Base-by-base conservation (phyloP, 192 early-diverging fungal species). In the Dispira parvispora region DNA sequence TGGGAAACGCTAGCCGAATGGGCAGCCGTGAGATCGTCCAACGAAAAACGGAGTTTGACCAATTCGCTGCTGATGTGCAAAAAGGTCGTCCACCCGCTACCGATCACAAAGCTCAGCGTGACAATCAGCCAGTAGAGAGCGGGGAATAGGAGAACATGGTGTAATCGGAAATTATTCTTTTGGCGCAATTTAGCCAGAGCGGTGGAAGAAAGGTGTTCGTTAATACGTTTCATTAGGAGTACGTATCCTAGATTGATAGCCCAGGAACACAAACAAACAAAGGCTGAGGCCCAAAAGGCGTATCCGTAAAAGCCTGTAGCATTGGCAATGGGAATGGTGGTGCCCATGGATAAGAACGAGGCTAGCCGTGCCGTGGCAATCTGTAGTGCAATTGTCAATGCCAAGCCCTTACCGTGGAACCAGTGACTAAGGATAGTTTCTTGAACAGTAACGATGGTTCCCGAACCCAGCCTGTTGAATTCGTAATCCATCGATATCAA, bases 361-460 rank as follows among this genome's bases (percentile, higher is more conserved):
- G 87, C 73, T 71, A 89, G 67, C 46, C 83, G 84, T 26, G 85
- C 83, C 8, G 79, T 80, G 14, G 84, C 82, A 43, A 89, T 72
- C 67, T 84, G 83, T 43, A 84, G 67, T 2, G 84, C 82, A 49
- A 89, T 73, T 11, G 84, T 84, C 10, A 82, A 71, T 4, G 84
- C 83, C 21, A 89, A 70, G 0, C 80, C 77, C 61, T 78, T 77
- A 47, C 85, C 84, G 20, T 69, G 76, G 66, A 89, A 89, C 75
- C 84, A 87, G 75, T 84, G 83, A 23, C 83, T 80, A 21, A 86
- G 72, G 11, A 89, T 89, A 6, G 85, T 89, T 62, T 89, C 85
- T 69, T 89, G 87, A n/a, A 86, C 81, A 45, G 86, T 84, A 0
- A 82, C 79, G 47, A 89, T 81, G n/a, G 85, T 79, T 3, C 83